Percentiles rank a stretch among this genome's conserved stretches.
Conservation (phyloP, 2,329 filamentous ascomycete species). For the Cladophialophora yegresii region DNA sequence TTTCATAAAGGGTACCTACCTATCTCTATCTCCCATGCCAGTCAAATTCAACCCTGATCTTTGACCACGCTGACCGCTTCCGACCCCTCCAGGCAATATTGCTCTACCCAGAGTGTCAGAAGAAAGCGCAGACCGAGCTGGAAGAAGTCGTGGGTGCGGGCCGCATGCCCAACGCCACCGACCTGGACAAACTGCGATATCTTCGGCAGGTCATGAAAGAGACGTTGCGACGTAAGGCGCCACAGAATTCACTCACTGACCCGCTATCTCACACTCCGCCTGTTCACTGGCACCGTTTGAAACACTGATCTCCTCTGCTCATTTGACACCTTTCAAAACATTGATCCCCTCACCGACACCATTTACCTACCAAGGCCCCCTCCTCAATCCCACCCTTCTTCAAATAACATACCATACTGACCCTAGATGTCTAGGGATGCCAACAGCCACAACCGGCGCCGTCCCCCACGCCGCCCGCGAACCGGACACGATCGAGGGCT, state of each 20-base stretch:
- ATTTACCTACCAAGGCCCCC: no score
- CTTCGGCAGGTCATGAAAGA: conserved; percentile 59
- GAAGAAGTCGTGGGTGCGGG: conserved; percentile 49
- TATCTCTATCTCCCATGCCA: neutral
- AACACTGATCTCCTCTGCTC: no score
- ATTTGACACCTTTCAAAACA: neutral
- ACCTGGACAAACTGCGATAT: conserved; percentile 56
- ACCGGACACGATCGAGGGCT: conserved; percentile 32
- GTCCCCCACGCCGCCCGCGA: conserved; percentile 32
- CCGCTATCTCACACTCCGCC: no score
- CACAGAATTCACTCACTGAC: no score
- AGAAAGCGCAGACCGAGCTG: conserved; percentile 51
- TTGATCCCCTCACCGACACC: neutral
- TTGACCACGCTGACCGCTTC: conserved; percentile 10
- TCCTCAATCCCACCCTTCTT: no score
- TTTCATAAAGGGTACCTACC: conserved; percentile 50
- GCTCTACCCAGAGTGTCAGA: conserved; percentile 51
- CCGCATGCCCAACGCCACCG: conserved; percentile 53
- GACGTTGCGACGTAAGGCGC: conserved; percentile 51
- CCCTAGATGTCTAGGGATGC: no score
- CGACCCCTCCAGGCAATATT: conserved; percentile 48
- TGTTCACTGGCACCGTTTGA: no score
- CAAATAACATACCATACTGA: no score
- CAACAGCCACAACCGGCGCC: conserved; percentile 37
- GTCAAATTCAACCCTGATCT: neutral